Base-by-base conservation (phyloP, 1,284 basidiomycete species). In the Wolfiporia cocos region DNA sequence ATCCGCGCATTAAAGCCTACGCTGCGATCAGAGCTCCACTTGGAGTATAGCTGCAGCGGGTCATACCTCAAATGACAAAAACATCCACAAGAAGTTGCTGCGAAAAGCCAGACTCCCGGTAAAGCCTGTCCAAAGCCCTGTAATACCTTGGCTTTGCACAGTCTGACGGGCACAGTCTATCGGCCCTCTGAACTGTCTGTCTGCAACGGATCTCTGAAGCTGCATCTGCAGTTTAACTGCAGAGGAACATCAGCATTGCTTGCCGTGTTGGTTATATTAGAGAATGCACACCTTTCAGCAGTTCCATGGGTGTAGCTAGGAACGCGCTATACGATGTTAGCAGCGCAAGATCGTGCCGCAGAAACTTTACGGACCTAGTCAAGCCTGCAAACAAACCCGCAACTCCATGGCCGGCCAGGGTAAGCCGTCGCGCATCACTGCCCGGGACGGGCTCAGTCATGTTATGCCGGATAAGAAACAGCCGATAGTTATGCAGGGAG, bases 151-250 rank as follows among this genome's bases (percentile, higher is more conserved):
- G n/a, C 67, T 57, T 14, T 66, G 69, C 23, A 78, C 56, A 28
- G 84, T 67, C 53, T 81, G 70, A 23, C 70, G 67, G 2, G 69
- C 66, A 55, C 79, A 81, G 55, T 84, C 76, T 44, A 82, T 69
- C 4, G 80, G 77, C 3, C 79, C 75, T 61, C 73, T 81, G 61
- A 79, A 85, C 49, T 76, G 73, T 31, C 81, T 69, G 42, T 81
- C 76, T 31, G 63, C 54, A 12, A 67, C 59, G 26, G 69, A 62
- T 42, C 73, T 69, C 58, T 85, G 75, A 15, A 72, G 70, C 55
- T 90, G 86, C 55, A 90, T 71, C 58, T 89, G 86, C 14, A 90
- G 68, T 55, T 87, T 87, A 34, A 88, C 85, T 79, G 63, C 51
- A 29, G 42, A 46, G 40, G 39, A 46, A 34, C 10, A 36, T 29